A percentile compares a stretch with the other conserved stretches of the same genome.
phyloP scores from a whole-genome alignment of 306 rosid genomes.

The Rubus parviflorus region DNA sequence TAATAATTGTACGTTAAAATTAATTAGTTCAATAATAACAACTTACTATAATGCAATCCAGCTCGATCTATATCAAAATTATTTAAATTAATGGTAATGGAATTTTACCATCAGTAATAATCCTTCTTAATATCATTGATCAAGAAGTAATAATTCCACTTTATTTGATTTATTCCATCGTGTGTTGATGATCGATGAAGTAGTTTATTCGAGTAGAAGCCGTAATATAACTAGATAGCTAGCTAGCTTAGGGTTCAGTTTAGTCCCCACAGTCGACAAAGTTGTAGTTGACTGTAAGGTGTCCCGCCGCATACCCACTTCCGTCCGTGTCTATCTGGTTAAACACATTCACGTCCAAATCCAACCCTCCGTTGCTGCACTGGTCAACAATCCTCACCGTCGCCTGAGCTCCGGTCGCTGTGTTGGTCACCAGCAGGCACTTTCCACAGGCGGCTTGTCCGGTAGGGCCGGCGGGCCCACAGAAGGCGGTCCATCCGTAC shows the following conservation, averaged over 20 bases:
- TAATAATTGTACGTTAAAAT: too few relatives aligned
- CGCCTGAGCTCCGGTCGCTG: slow-evolving; percentile 41
- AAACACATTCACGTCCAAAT: slow-evolving; percentile 59
- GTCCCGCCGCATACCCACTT: slow-evolving; percentile 47
- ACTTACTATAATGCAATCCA: too few relatives aligned
- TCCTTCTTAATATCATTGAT: too few relatives aligned
- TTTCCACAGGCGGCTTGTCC: slow-evolving; percentile 60
- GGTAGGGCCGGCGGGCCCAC: slow-evolving; percentile 62
- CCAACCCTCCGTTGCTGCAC: slow-evolving; percentile 69
- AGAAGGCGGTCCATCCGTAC: slow-evolving; percentile 82
- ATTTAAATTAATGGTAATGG: too few relatives aligned
- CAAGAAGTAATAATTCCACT: too few relatives aligned
- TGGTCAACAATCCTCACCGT: slow-evolving; percentile 67
- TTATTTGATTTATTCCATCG: background rate
- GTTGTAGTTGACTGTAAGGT: slow-evolving; percentile 47
- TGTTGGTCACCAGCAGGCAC: slow-evolving; percentile 63
- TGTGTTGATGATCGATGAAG: background rate
- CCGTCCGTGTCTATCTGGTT: slow-evolving; percentile 49
- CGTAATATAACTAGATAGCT: background rate
- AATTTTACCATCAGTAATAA: too few relatives aligned
- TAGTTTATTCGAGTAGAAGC: background rate
- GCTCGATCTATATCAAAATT: too few relatives aligned
- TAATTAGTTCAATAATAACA: too few relatives aligned
- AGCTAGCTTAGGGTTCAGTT: background rate
- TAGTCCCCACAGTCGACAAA: slow-evolving; percentile 55